These are phyloP conservation scores for Capsicum chinense DNA, from an alignment of 257 asterid genomes.

Conservation along the genomic window DNA sequence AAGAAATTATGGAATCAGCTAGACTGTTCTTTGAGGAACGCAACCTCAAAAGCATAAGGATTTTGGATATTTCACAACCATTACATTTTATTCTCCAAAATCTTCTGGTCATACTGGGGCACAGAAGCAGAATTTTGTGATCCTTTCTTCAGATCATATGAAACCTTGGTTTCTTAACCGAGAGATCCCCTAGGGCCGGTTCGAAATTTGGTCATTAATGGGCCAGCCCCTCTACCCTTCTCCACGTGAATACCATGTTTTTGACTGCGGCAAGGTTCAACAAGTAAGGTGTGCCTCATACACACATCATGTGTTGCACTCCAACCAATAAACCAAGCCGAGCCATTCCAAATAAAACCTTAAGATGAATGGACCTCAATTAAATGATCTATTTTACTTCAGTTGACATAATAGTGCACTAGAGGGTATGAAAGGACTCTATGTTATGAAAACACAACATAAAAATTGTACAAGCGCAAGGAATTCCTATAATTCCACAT, in stretches of 20 bases:
- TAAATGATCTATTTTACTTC: not conserved
- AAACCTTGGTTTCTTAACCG: not conserved
- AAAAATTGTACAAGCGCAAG: conserved; percentile 22
- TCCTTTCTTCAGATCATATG: not conserved
- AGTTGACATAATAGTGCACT: not conserved
- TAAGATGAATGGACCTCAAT: conserved; percentile 16
- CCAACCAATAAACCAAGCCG: not conserved
- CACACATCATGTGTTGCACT: conserved; percentile 4
- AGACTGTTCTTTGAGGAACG: not conserved
- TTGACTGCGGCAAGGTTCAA: not conserved
- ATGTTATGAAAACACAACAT: not conserved
- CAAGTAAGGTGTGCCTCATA: not conserved
- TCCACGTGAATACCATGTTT: not conserved
- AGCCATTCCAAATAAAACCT: not conserved
- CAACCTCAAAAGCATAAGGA: not conserved
- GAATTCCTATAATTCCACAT: not conserved
- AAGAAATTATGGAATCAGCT: not conserved
- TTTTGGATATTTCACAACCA: not conserved
- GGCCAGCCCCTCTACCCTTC: not conserved
- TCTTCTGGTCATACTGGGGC: not conserved
- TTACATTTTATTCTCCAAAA: not conserved
- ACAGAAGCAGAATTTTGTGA: not conserved
- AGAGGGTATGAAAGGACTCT: conserved; percentile 3
- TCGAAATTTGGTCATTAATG: not conserved
- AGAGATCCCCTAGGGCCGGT: not conserved